phyloP scores from a whole-genome alignment of 768 basidiomycete genomes.

The Neoboletus brunneissimus region DNA sequence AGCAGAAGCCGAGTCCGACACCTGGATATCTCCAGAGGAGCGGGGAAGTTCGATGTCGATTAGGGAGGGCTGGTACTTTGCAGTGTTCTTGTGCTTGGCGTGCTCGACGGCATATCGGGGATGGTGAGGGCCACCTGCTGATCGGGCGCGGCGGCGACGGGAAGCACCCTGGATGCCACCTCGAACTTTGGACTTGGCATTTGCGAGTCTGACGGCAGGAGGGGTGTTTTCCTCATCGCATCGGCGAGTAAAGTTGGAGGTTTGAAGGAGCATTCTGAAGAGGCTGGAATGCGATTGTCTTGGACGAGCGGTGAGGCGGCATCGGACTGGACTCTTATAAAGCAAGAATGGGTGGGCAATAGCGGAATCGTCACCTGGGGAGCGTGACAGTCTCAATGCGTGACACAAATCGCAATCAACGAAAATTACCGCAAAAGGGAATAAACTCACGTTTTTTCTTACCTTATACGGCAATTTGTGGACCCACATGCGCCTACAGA shows the following conservation, averaged over 20 bases:
- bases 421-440: conserved; percentile 23
- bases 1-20: conserved; percentile 3
- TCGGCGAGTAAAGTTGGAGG: conserved; percentile 22
- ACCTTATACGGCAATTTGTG: conserved; percentile 25
- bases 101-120: conserved; percentile 37
- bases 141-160: conserved; percentile 41
- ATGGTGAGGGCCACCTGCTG: conserved; percentile 26
- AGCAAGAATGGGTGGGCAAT: conserved; percentile 8
- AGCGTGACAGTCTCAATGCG: conserved; percentile 28
- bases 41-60: conserved; percentile 32
- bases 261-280: conserved; percentile 27
- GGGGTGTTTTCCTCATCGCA: conserved; percentile 35
- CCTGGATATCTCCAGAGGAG: conserved; percentile 3
- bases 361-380: not conserved
- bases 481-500: conserved; percentile 30
- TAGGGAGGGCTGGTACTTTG: conserved; percentile 13
- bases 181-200: conserved; percentile 18
- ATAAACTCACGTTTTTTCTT: not conserved
- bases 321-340: conserved; percentile 26
- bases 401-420: conserved; percentile 34
- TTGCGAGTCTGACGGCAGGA: conserved; percentile 13
- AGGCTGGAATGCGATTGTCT: not conserved
- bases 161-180: conserved; percentile 33
- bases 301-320: not conserved
- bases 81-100: conserved; percentile 36